A percentile compares a stretch with the other conserved stretches of the same genome.
phyloP scores from a whole-genome alignment of 306 rosid species.

The Ochetophila trinervis region DNA sequence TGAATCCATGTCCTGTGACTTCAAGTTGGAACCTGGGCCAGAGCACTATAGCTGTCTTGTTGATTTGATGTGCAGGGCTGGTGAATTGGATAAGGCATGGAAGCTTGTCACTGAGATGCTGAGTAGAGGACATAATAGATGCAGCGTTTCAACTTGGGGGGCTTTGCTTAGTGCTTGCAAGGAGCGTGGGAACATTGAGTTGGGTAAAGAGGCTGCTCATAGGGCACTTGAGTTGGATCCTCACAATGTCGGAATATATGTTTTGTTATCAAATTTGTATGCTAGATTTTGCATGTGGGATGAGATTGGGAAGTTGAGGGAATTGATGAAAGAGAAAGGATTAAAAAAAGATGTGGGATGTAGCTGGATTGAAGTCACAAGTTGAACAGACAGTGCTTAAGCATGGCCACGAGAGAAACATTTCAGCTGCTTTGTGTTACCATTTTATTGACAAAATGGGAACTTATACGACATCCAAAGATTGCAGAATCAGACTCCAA shows the following conservation, averaged over 20 bases:
- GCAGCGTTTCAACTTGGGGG: constrained; percentile 63
- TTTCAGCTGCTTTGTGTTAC: too few species aligned
- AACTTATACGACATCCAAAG: too few species aligned
- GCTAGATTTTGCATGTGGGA: constrained; percentile 74
- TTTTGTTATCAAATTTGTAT: constrained; percentile 61
- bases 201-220: constrained; percentile 63
- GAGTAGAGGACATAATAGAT: constrained; percentile 25
- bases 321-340: constrained; percentile 44
- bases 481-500: too few species aligned
- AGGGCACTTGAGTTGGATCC: constrained; percentile 68
- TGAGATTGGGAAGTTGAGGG: constrained; percentile 59
- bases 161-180: constrained; percentile 64
- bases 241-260: constrained; percentile 49
- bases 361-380: constrained; percentile 64
- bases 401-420: neutral
- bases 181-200: constrained; percentile 54
- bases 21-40: constrained; percentile 57
- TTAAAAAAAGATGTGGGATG: constrained; percentile 58
- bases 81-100: constrained; percentile 71
- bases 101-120: constrained; percentile 44
- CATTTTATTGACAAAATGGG: too few species aligned
- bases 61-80: constrained; percentile 79
- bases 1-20: constrained; percentile 60
- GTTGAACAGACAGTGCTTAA: neutral
- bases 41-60: constrained; percentile 69